Conservation (phyloP, 1,139 yeast genomes). For the Saccharomycopsis hybrid region DNA sequence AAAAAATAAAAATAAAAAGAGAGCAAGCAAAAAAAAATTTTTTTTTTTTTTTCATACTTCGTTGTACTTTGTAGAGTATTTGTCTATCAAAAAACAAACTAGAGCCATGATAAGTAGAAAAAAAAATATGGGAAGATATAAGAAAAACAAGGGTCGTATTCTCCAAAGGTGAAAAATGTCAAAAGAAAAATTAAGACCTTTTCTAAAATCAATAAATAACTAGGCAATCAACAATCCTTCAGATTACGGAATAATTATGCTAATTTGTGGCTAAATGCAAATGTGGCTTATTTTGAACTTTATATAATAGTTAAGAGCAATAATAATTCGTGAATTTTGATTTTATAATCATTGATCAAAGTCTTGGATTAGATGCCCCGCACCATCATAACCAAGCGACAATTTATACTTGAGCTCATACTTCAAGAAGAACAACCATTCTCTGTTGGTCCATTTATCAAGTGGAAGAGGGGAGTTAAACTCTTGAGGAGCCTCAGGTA, state of each 20-base stretch:
- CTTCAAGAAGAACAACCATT: constrained; percentile 19
- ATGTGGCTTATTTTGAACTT: too few relatives aligned
- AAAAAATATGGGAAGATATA: constrained; percentile 51
- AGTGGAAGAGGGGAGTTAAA: constrained; percentile 10
- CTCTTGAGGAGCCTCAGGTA: constrained; percentile 4
- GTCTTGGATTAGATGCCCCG: constrained; percentile 18
- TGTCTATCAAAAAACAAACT: too few relatives aligned
- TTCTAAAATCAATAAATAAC: too few relatives aligned
- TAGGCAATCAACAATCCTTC: too few relatives aligned
- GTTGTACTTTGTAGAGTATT: not conserved
- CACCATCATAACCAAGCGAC: constrained; percentile 16
- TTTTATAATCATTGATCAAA: constrained; percentile 1
- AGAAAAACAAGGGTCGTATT: not conserved
- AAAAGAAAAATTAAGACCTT: not conserved
- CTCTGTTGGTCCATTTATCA: constrained; percentile 20
- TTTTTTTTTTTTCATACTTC: not conserved
- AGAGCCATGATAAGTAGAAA: constrained; percentile 36
- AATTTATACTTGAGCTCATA: constrained; percentile 17
- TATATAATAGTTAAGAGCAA: too few relatives aligned
- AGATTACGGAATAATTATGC: too few relatives aligned
- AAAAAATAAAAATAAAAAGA: not conserved
- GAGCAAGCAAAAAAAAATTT: not conserved
- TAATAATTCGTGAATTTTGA: too few relatives aligned
- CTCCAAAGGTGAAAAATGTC: not conserved
- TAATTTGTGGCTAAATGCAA: too few relatives aligned